A percentile compares a stretch with the other conserved stretches of the same genome.
phyloP scores from a whole-genome alignment of 164 flowering plant species.

The Magnolia changhungtana region DNA sequence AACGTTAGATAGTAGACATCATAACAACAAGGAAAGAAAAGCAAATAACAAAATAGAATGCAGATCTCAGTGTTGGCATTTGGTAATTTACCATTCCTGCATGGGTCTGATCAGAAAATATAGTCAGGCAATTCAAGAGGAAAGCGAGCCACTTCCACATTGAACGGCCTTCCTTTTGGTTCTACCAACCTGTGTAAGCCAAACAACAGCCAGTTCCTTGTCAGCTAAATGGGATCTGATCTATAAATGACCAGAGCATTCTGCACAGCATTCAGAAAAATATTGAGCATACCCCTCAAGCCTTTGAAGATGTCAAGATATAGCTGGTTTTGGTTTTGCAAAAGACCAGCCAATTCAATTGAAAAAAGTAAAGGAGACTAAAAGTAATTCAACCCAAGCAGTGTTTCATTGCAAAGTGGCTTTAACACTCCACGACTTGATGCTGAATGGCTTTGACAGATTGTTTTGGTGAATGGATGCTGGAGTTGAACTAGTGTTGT shows the following conservation, averaged over 20 bases:
- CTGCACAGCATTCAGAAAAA: no score
- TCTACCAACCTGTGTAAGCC: constrained; percentile 40
- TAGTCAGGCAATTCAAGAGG: constrained; percentile 72
- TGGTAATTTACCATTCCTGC: background rate
- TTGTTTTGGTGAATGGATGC: no score
- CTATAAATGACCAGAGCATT: background rate
- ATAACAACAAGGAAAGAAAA: background rate
- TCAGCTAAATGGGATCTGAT: background rate
- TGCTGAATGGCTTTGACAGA: no score
- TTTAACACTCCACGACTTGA: no score
- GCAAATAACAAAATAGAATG: background rate
- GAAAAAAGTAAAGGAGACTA: no score
- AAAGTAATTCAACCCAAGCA: no score
- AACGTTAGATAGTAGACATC: background rate
- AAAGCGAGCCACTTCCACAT: constrained; percentile 59
- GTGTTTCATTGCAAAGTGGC: no score
- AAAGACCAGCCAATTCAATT: no score
- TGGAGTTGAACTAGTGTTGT: no score
- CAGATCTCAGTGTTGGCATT: background rate
- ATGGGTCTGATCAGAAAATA: constrained; percentile 51
- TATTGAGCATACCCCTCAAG: no score
- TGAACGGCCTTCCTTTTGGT: constrained; percentile 53
- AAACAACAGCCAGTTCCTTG: background rate
- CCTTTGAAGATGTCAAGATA: no score
- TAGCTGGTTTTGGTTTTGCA: no score